Conservation (phyloP, 192 early-diverging fungal genomes). For the Coemansia sp. region DNA sequence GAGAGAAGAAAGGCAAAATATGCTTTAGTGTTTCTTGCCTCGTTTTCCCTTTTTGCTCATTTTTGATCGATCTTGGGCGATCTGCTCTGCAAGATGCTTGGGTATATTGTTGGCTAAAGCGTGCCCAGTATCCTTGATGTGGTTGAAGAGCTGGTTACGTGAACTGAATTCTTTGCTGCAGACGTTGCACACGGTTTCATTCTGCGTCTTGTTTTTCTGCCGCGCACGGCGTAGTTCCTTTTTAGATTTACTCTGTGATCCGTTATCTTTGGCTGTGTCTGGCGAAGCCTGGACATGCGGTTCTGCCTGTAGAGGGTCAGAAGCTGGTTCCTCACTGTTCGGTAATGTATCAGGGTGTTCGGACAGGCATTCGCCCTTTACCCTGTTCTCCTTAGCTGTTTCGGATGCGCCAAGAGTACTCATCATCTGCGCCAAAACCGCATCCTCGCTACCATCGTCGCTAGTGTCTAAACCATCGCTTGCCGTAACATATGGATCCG, state of each 20-base stretch:
- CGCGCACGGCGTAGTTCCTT: conserved; percentile 57
- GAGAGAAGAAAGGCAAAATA: neutral
- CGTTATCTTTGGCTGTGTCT: neutral
- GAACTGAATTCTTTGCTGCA: conserved; percentile 71
- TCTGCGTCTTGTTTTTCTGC: conserved; percentile 60
- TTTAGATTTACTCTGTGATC: conserved; percentile 44
- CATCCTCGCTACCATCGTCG: conserved; percentile 7
- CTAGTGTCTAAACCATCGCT: conserved; percentile 2
- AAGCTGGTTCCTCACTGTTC: neutral
- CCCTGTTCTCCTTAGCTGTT: conserved; percentile 46
- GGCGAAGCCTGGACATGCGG: neutral
- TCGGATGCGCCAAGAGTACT: conserved; percentile 34
- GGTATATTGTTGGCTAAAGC: conserved; percentile 57
- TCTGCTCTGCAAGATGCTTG: conserved; percentile 8
- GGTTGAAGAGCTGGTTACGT: conserved; percentile 84
- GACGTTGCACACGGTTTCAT: conserved; percentile 69
- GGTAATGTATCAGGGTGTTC: conserved; percentile 3
- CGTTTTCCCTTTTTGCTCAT: conserved; percentile 4
- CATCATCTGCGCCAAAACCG: conserved; percentile 50
- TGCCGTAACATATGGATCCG: neutral
- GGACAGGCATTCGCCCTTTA: conserved; percentile 47
- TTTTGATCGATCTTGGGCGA: conserved; percentile 8
- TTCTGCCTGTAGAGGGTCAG: neutral
- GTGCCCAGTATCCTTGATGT: conserved; percentile 86
- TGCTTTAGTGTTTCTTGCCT: neutral